Base-by-base conservation (phyloP, 768 basidiomycete genomes). In the Infundibulicybe gibba region DNA sequence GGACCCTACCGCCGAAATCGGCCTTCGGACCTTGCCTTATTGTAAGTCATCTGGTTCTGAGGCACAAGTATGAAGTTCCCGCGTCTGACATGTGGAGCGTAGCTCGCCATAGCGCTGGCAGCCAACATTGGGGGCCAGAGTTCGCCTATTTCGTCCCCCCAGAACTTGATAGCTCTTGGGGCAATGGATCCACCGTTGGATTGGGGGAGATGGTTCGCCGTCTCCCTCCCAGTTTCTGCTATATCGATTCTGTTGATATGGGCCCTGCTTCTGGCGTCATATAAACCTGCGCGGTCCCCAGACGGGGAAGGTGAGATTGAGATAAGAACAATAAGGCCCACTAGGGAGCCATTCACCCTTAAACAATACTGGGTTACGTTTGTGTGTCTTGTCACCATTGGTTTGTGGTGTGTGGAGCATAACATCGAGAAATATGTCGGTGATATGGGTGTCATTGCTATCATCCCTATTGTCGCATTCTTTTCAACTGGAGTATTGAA, bases 101-200 rank as follows among this genome's bases (percentile, higher is more conserved):
- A 97, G 93, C 79, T 99, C 44, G 94, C 88, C 6, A 98, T 99
- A 54, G 95, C 97, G 1, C 78, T 99, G n/a, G 94, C 95, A 0
- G 93, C 94, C 15, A 99, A 98, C 61, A 94, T 98, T 49, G 97
- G 97, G 11, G 97, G 97, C 0, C 94, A 97, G 65, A 90, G 87
- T 42, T 97, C 94, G 0, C 95, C 94, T 2, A 98, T 98, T 49
- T 97, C 95, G 2, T 97, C 94, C 0, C 95, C 95, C 1, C 95
- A 99, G 66, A 99, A 98, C 62, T 78, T 98, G 21, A 97, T 99
- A 50, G 94, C 94, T 3, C 69, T 97, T 6, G 67, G 77, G n/a
- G 79, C 70, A 3, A 97, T 99, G 95, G 79, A 91, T 35, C 84
- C 86, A 0, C 77, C 78, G 2, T 66, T 97, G 3, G 87, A 87